phyloP scores from a whole-genome alignment of 805 yeast genomes.

The Candida ficus region DNA sequence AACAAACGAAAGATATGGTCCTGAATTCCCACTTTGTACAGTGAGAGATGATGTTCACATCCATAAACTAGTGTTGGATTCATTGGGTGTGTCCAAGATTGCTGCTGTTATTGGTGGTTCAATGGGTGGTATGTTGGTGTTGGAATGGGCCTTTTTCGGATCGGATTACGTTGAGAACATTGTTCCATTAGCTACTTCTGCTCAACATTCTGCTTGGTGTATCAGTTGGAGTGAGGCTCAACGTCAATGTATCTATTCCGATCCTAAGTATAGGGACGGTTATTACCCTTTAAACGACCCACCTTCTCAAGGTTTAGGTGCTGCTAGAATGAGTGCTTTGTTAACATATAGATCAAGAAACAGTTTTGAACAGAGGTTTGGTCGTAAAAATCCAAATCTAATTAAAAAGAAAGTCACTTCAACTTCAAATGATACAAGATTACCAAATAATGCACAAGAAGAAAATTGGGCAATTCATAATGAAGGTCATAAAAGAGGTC shows the following conservation, averaged over 20 bases:
- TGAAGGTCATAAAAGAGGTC: constrained; percentile 57
- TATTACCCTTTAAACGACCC: constrained; percentile 74
- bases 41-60: constrained; percentile 88
- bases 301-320: constrained; percentile 83
- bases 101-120: constrained; percentile 95
- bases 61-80: constrained; percentile 73
- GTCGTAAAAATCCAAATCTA: constrained; percentile 65
- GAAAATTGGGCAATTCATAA: constrained; percentile 84
- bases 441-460: constrained; percentile 49
- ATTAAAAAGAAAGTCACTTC: constrained; percentile 10
- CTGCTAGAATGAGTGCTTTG: constrained; percentile 96
- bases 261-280: constrained; percentile 90
- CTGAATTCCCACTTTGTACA: constrained; percentile 90
- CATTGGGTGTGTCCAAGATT: constrained; percentile 68
- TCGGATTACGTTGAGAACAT: constrained; percentile 60
- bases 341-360: constrained; percentile 89
- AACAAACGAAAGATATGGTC: constrained; percentile 79
- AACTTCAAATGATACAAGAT: constrained; percentile 20
- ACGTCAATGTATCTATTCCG: constrained; percentile 91
- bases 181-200: constrained; percentile 88
- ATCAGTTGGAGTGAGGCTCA: constrained; percentile 99
- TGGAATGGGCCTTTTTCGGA: constrained; percentile 80
- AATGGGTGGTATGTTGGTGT: constrained; percentile 97
- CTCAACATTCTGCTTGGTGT: constrained; percentile 97
- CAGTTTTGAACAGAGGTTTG: constrained; percentile 86